phyloP scores from a whole-genome alignment of 306 rosid genomes.

The Castanea crenata region DNA sequence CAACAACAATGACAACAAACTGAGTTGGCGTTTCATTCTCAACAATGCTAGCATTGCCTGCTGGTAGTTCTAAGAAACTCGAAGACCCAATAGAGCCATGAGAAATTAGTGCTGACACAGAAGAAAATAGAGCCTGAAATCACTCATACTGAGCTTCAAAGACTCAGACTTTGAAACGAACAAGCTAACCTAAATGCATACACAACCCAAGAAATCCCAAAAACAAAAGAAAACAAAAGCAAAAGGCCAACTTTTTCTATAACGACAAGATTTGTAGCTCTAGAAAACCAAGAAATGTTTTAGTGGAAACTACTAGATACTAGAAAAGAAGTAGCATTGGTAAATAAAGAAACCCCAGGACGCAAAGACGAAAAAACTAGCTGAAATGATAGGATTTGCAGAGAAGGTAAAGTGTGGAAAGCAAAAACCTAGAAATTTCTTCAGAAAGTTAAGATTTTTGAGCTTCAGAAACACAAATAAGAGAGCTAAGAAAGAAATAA shows the following conservation, averaged over 20 bases:
- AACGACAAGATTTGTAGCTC: conserved; percentile 49
- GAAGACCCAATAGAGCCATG: conserved; percentile 40
- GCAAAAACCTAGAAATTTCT: conserved; percentile 38
- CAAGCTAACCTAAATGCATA: conserved; percentile 15
- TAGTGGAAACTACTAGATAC: conserved; percentile 2
- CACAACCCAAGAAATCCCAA: neutral
- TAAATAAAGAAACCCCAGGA: conserved; percentile 2
- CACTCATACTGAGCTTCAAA: conserved; percentile 6
- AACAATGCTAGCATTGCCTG: conserved; percentile 39
- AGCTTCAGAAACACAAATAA: conserved; percentile 18
- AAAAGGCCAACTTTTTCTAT: neutral
- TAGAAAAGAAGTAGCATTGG: conserved; percentile 1
- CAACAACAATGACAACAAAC: conserved; percentile 11
- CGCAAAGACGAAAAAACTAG: neutral
- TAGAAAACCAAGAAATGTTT: conserved; percentile 1
- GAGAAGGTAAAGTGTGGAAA: conserved; percentile 18
- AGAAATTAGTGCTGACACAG: conserved; percentile 21
- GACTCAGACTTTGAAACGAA: neutral
- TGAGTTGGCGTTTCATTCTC: conserved; percentile 36
- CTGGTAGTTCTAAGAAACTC: neutral
- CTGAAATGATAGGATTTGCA: neutral
- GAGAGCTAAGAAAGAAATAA: neutral
- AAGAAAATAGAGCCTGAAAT: neutral
- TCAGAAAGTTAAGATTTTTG: neutral
- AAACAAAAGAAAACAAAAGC: neutral